Evolutionary conservation across 1,139 yeast genomes (phyloP), one percentile per base, ranked within the genome.

Genomic region (Diutina pseudorugosa): DNA sequence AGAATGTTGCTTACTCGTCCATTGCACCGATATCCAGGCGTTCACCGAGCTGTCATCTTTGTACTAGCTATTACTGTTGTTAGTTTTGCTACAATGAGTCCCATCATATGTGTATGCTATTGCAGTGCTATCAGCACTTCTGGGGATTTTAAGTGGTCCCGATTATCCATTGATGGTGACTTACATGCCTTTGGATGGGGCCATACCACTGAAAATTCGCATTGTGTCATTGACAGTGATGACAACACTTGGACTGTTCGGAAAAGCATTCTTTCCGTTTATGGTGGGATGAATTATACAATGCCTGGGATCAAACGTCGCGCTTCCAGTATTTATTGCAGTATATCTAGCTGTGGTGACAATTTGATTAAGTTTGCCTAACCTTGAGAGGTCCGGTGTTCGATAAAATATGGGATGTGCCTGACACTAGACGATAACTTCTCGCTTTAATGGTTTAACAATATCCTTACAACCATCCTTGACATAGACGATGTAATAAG

Each of bases 401-500:
- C 5, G 30, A 11, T 25, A n/a, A 11, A 25, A 11, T 25, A 8
- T 25, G 8, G 11, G 30, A 5, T 27, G 30, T 5, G 8, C 11
- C 30, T 30, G 6, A 30, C 8, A 11, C n/a, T 14, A 30, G 4
- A 4, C n/a, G n/a, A 18, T 42, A 8, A 41, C 12, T 8, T 50
- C 47, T 20, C 52, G 48, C 60, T 77, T 80, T 56, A 85, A 69
- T 1, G 95, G 91, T 56, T 87, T 85, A 23, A 88, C 79, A 57
- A 77, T 72, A n/a, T 77, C 77, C 8, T 69, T 62, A 55, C 80
- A 69, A 21, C 79, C 85, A 52, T 84, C 83, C 59, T 82, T 81
- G 27, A 87, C 87, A 63, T 87, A 91, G 0, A 88, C 96, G 52
- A 93, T 73, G 65, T 87, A 91, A 62, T 91, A 91, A 1, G 98